Base-by-base conservation (phyloP, 2,329 filamentous ascomycete species). In the Scopulariopsis brevicaulis region DNA sequence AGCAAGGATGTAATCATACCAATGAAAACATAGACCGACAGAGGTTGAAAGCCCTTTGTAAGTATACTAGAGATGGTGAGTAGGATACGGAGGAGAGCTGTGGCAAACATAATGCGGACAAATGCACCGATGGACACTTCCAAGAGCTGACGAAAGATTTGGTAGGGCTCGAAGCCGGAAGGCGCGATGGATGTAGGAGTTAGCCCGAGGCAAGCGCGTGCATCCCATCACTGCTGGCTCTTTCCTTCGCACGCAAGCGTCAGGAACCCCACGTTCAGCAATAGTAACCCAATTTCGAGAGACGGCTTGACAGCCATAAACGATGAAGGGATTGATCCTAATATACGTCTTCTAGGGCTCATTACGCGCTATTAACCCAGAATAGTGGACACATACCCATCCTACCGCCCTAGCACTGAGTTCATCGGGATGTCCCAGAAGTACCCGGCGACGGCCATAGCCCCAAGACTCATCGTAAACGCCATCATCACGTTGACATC, bases 401-500 rank as follows among this genome's bases (percentile, higher is more conserved):
- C 46, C 22, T 20, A 50, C n/a, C 46, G 46, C 22, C 5, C 6
- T n/a, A 75, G 62, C 28, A 81, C 71, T 57, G 67, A 74, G 58
- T 71, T 64, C 15, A 83, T 65, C 7, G 82, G 77, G 25, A 85
- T 66, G 4, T 71, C 75, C 83, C 84, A 87, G 60, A 80, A 77
- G 80, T 78, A 83, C 52, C 77, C 73, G 34, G 81, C 84, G 37
- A 82, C 71, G 0, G 73, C 75, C 83, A 97, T 95, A 4, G 85
- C 88, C 4, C 86, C 82, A 20, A 91, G 63, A 68, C 89, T 96
- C 82, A 96, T 92, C 4, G 78, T 77, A 15, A 83, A 78, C 0
- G 93, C 92, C 93, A 96, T 97, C 59, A 93, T 70, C 59, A 96
- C 83, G 70, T 99, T 99, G 65, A 99, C 91, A 58, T 89, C 88